phyloP scores from a whole-genome alignment of 352 stramenopile species.

The Phytophthora europaea region DNA sequence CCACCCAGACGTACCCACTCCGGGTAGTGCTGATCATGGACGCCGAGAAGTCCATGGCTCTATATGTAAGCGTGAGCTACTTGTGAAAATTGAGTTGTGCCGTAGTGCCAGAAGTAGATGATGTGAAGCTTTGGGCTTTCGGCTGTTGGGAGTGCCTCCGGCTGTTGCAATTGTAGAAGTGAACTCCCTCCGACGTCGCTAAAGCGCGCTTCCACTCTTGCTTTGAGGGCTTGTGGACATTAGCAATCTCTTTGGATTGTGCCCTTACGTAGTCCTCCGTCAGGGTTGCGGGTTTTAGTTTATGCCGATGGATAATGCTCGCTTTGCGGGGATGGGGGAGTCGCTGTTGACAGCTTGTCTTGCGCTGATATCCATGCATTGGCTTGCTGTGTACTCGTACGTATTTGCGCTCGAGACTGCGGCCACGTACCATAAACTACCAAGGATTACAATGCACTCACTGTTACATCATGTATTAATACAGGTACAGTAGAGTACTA shows the following conservation, averaged over 20 bases:
- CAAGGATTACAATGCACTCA: no score
- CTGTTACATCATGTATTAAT: no score
- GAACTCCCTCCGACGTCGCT: not conserved
- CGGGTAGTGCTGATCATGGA: conserved; percentile 28
- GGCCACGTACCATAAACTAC: no score
- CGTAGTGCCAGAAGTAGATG: not conserved
- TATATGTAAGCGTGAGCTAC: not conserved
- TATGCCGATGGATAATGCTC: conserved; percentile 18
- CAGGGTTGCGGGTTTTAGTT: conserved; percentile 1
- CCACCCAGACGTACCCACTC: conserved; percentile 33
- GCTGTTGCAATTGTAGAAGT: conserved; percentile 22
- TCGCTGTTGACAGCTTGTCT: conserved; percentile 1
- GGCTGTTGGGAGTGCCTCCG: not conserved
- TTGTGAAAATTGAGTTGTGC: conserved; percentile 9
- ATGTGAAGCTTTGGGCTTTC: not conserved
- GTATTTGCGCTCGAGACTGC: no score
- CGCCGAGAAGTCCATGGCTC: conserved; percentile 40
- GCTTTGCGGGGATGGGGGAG: conserved; percentile 21
- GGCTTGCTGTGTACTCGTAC: not conserved
- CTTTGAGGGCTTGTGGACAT: not conserved
- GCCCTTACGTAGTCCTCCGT: not conserved
- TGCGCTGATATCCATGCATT: not conserved
- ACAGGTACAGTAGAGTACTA: no score
- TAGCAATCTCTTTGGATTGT: not conserved
- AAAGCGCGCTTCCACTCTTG: not conserved